Percentiles rank a stretch among this genome's conserved stretches.
Evolutionary conservation across 2,329 filamentous ascomycete species (phyloP).

Genomic region (Lasiodiplodia citricola): DNA sequence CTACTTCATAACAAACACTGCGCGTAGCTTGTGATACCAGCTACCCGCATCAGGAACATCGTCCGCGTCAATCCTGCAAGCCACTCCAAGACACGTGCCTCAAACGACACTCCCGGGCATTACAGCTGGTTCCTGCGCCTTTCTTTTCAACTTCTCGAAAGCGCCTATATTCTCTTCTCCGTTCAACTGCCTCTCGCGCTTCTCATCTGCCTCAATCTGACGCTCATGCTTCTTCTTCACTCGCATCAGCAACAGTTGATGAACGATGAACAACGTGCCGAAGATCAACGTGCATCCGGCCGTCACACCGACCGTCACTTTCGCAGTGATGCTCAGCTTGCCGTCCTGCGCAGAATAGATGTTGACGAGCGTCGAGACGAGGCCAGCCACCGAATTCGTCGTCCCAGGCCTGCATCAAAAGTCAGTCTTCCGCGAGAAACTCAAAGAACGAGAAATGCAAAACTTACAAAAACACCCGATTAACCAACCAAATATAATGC

Average conservation of each 20-base stretch:
- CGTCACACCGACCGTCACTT: conserved; percentile 46
- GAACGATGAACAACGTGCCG: conserved; percentile 41
- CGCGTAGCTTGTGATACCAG: too few relatives aligned
- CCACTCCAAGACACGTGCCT: neutral
- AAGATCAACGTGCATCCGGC: conserved; percentile 42
- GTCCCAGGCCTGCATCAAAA: neutral
- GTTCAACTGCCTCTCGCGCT: neutral
- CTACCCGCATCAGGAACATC: too few relatives aligned
- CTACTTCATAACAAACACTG: too few relatives aligned
- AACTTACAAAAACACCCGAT: conserved; percentile 53
- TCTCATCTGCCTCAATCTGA: conserved; percentile 35
- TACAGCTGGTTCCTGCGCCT: conserved; percentile 1
- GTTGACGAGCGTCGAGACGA: conserved; percentile 57
- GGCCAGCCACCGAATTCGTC: conserved; percentile 56
- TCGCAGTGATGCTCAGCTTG: conserved; percentile 52
- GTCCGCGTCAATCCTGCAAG: neutral
- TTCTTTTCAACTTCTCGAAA: neutral
- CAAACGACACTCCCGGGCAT: conserved; percentile 13
- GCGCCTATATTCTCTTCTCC: neutral
- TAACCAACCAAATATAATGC: conserved; percentile 62
- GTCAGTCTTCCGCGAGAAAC: neutral
- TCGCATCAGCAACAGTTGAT: conserved; percentile 45
- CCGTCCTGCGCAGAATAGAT: conserved; percentile 57
- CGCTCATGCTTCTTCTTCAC: conserved; percentile 41
- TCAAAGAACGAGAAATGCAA: neutral